Evolutionary conservation across 352 stramenopile genomes (phyloP), one percentile per base, ranked within the genome.

Genomic region (Pythium graminicola): DNA sequence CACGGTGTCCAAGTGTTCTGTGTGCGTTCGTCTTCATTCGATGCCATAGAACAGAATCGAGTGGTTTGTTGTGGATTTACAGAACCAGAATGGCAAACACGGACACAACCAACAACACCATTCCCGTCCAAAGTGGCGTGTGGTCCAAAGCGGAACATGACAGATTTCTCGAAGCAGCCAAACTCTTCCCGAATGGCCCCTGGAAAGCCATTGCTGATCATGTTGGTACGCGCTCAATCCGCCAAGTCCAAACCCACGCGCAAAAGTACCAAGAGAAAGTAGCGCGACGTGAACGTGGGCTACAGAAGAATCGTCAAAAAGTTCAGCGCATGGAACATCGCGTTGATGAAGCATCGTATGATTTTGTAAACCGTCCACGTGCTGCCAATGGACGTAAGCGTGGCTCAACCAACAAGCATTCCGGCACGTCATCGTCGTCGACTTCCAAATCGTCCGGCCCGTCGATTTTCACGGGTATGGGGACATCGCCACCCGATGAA

Each of bases 221-320:
- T 33, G 32, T 59, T n/a, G 51, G 51, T 24, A 59, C 51, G 40
- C 51, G 51, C 31, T 50, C 39, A 13, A 28, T 57, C 11, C 50
- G 50, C 6, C 50, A 57, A 38, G 50, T 50, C 7, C 50, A 57
- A 31, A 57, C 50, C 10, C 50, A 57, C 40, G 50, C 50, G 0
- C 50, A 57, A n/a, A 57, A 59, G 19, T 59, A 59, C 24, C 51
- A 51, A 35, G 51, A 59, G n/a, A 59, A 59, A 32, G 42, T 59
- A 9, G 51, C 40, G 14, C 51, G 51, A 1, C 51, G 51, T 10
- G 26, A 43, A 26, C 51, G 51, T 4, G 51, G 51, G 16, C 51
- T 59, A 22, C 40, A 40, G 17, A 59, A 59, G 32, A 29, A 51
- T 17, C 40, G 42, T 1, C 31, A 36, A 10, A 44, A 45, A 23